Evolutionary conservation across 1,139 yeast species (phyloP).

Genomic region (Kurtzmaniella quercitrusa): DNA sequence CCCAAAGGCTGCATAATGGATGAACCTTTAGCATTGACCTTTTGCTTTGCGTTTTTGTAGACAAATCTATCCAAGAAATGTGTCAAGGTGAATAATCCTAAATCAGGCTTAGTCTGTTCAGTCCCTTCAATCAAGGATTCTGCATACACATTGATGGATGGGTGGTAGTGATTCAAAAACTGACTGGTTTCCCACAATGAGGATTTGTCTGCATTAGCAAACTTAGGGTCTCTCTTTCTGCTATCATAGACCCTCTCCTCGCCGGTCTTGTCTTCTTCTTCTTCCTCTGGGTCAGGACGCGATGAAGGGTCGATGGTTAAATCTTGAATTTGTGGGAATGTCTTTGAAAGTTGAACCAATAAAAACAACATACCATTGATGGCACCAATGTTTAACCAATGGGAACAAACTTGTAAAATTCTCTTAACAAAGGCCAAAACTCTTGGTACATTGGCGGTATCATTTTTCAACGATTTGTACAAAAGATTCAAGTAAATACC

Average conservation of each 20-base stretch:
- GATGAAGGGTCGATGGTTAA: slow-evolving; percentile 39
- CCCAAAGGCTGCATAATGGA: slow-evolving; percentile 98
- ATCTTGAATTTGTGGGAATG: slow-evolving; percentile 39
- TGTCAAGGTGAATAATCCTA: slow-evolving; percentile 79
- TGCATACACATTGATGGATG: slow-evolving; percentile 84
- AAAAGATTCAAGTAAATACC: slow-evolving; percentile 83
- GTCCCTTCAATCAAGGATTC: slow-evolving; percentile 50
- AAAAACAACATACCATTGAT: slow-evolving; percentile 85
- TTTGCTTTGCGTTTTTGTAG: slow-evolving; percentile 85
- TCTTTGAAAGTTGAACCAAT: slow-evolving; percentile 57
- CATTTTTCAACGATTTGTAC: slow-evolving; percentile 78
- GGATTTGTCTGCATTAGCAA: slow-evolving; percentile 74
- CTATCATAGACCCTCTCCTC: slow-evolving; percentile 60
- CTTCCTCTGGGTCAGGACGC: slow-evolving; percentile 33
- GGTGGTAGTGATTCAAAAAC: slow-evolving; percentile 82
- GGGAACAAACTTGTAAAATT: slow-evolving; percentile 76
- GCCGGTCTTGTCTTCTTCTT: slow-evolving; percentile 10
- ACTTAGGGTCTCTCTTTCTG: slow-evolving; percentile 85
- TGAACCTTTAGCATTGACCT: slow-evolving; percentile 66
- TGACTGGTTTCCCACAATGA: slow-evolving; percentile 84
- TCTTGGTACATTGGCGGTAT: slow-evolving; percentile 53
- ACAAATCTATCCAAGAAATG: slow-evolving; percentile 96
- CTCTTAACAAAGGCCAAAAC: slow-evolving; percentile 90
- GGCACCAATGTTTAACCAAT: slow-evolving; percentile 87
- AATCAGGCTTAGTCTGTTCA: slow-evolving; percentile 64